Percentiles rank a stretch among this genome's conserved stretches.
Evolutionary conservation across 495 filamentous ascomycete genomes (phyloP).

Genomic region (Aspergillus cavernicola): DNA sequence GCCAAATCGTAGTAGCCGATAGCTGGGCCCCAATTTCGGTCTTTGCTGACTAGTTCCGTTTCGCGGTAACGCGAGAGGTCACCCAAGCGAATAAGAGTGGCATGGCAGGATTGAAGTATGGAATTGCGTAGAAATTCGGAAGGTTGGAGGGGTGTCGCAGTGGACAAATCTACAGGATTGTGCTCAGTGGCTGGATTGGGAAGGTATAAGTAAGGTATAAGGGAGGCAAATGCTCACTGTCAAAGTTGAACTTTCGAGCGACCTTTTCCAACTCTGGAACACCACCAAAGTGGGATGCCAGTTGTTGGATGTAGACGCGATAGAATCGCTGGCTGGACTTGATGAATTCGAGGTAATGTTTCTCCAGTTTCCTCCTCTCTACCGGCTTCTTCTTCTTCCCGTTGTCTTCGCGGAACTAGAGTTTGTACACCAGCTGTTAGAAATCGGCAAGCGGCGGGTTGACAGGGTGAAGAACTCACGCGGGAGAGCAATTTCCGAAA

Average conservation of each 20-base stretch:
- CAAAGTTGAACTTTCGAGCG: slow-evolving; percentile 62
- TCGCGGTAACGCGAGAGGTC: slow-evolving; percentile 91
- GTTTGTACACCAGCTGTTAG: slow-evolving; percentile 15
- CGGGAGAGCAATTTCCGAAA: slow-evolving; percentile 62
- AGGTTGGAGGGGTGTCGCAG: slow-evolving; percentile 34
- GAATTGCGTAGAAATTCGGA: slow-evolving; percentile 48
- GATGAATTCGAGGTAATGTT: slow-evolving; percentile 76
- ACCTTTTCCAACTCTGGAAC: slow-evolving; percentile 70
- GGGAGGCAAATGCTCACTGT: slow-evolving; percentile 38
- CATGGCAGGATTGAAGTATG: slow-evolving; percentile 73
- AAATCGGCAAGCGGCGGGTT: not conserved
- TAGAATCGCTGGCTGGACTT: slow-evolving; percentile 87
- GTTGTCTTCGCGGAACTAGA: slow-evolving; percentile 51
- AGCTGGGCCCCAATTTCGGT: slow-evolving; percentile 75
- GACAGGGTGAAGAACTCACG: slow-evolving; percentile 31
- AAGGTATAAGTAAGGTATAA: not conserved
- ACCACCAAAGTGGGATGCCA: slow-evolving; percentile 67
- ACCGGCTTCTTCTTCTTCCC: slow-evolving; percentile 67
- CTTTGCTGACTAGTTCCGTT: slow-evolving; percentile 57
- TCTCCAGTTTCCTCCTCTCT: slow-evolving; percentile 72
- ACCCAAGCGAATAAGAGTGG: slow-evolving; percentile 78
- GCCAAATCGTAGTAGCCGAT: slow-evolving; percentile 84
- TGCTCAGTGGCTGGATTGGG: slow-evolving; percentile 23
- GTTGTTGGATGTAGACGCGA: slow-evolving; percentile 71
- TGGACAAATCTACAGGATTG: slow-evolving; percentile 36